These are phyloP conservation scores for Auricularia sp. DNA, from an alignment of 768 basidiomycete genomes.

Conservation along the genomic window DNA sequence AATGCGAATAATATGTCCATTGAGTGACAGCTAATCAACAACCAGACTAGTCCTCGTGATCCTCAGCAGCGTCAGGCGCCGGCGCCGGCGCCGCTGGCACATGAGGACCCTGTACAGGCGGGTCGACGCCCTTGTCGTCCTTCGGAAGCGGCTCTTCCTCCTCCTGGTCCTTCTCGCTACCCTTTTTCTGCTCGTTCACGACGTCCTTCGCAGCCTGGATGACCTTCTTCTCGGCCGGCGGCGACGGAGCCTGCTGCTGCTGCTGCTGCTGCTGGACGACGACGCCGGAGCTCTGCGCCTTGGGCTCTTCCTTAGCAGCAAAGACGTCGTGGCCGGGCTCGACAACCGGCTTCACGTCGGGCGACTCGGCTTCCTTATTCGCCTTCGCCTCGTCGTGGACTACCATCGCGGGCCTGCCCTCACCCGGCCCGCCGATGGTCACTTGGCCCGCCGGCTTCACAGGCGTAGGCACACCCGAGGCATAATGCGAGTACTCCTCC, in stretches of 20 bases:
- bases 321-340: conserved; percentile 75
- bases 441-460: conserved; percentile 27
- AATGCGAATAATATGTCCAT: too few relatives aligned
- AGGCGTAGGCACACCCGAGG: conserved; percentile 29
- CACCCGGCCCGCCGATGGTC: conserved; percentile 42
- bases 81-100: neutral
- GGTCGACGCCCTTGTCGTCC: neutral
- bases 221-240: conserved; percentile 11
- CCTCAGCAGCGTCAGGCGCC: neutral
- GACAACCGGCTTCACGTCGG: conserved; percentile 38
- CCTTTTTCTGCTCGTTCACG: neutral
- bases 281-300: conserved; percentile 26
- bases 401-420: conserved; percentile 46
- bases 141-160: neutral
- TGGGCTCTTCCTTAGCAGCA: conserved; percentile 28
- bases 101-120: neutral
- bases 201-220: conserved; percentile 6
- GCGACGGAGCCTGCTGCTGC: neutral
- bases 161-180: conserved; percentile 9
- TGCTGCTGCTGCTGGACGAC: neutral
- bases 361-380: conserved; percentile 12
- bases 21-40: neutral
- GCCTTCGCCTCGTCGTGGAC: conserved; percentile 30
- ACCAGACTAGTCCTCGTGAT: neutral
- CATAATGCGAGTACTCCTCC: conserved; percentile 56